These are phyloP conservation scores for Lentinus tigrinus DNA, from an alignment of 768 basidiomycete species.

Conservation along the genomic window DNA sequence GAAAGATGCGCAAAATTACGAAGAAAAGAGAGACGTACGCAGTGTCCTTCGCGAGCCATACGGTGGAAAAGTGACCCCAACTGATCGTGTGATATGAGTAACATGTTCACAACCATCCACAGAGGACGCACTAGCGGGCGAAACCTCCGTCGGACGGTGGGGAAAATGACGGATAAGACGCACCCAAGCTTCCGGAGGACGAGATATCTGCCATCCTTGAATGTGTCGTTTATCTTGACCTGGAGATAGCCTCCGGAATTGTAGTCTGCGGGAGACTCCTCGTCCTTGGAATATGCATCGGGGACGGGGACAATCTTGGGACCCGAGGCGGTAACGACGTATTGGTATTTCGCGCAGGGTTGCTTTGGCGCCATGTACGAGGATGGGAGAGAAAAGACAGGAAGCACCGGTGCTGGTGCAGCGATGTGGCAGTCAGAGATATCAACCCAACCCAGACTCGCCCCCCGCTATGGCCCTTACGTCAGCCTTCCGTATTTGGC, in stretches of 20 bases:
- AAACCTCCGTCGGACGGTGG: neutral
- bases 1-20: neutral
- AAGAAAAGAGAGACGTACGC: slow-evolving; percentile 47
- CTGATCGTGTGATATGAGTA: slow-evolving; percentile 38
- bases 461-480: neutral
- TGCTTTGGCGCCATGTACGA: slow-evolving; percentile 64
- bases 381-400: slow-evolving; percentile 6
- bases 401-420: slow-evolving; percentile 1
- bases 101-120: neutral
- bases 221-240: slow-evolving; percentile 66
- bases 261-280: slow-evolving; percentile 83
- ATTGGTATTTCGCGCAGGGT: slow-evolving; percentile 71
- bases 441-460: slow-evolving; percentile 10
- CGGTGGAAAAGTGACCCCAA: slow-evolving; percentile 96
- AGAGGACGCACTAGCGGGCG: slow-evolving; percentile 6
- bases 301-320: slow-evolving; percentile 73
- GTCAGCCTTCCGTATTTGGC: slow-evolving; percentile 8
- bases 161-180: slow-evolving; percentile 21
- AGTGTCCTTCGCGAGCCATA: slow-evolving; percentile 84
- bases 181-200: slow-evolving; percentile 90
- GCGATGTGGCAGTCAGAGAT: slow-evolving; percentile 10
- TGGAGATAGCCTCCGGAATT: slow-evolving; percentile 76
- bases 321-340: slow-evolving; percentile 63
- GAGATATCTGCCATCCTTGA: slow-evolving; percentile 81
- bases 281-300: slow-evolving; percentile 66